Evolutionary conservation across 2,329 filamentous ascomycete genomes (phyloP).

Genomic region (Colletotrichum liaoningense): DNA sequence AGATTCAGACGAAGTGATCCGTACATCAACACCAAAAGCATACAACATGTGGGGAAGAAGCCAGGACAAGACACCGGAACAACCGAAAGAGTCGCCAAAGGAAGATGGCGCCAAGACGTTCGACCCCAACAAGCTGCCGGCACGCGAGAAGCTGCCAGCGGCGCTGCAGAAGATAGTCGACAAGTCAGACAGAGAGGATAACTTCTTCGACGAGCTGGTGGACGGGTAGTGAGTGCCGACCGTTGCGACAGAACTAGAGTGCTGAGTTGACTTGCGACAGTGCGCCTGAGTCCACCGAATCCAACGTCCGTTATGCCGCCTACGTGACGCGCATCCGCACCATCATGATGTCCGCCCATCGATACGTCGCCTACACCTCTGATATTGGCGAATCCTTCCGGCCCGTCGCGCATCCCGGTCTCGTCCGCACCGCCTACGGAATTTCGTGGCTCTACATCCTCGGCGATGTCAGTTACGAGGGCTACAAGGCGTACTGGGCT

Average conservation of each 20-base stretch:
- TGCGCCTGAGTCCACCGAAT: conserved; percentile 83
- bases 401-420: conserved; percentile 86
- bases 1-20: conserved; percentile 31
- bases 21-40: neutral
- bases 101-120: conserved; percentile 45
- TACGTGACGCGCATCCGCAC: conserved; percentile 89
- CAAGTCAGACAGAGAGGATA: conserved; percentile 72
- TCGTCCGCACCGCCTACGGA: conserved; percentile 87
- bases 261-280: conserved; percentile 52
- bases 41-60: conserved; percentile 54
- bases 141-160: conserved; percentile 62
- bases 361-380: conserved; percentile 96
- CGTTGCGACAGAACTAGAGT: conserved; percentile 23
- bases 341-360: conserved; percentile 88
- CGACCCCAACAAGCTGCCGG: conserved; percentile 60
- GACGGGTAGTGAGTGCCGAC: conserved; percentile 77
- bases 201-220: conserved; percentile 81
- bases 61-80: conserved; percentile 46
- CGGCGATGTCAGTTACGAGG: conserved; percentile 91
- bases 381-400: conserved; percentile 98
- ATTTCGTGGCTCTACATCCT: conserved; percentile 93
- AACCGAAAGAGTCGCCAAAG: conserved; percentile 39
- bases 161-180: conserved; percentile 69
- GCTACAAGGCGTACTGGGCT: conserved; percentile 92
- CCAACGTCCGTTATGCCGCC: conserved; percentile 88